These are phyloP conservation scores for Coemansia asiatica DNA, from an alignment of 192 early-diverging fungal species.

Conservation along the genomic window DNA sequence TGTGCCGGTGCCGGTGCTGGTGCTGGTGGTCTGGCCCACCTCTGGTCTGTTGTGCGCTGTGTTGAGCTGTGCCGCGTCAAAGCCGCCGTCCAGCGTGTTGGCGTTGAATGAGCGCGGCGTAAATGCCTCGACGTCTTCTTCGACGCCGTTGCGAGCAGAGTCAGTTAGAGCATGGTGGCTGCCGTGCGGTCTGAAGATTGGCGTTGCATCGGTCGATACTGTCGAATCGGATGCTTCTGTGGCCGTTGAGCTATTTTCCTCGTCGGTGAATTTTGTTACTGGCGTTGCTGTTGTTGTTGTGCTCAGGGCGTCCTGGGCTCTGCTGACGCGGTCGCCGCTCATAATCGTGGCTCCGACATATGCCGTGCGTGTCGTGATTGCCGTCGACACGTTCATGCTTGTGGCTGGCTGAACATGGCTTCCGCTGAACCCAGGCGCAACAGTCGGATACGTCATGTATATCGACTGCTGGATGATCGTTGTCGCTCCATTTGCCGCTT, in stretches of 20 bases:
- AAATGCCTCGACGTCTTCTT: background rate
- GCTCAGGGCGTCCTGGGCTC: no score
- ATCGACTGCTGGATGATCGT: no score
- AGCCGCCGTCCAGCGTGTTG: background rate
- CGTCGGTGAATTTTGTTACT: background rate
- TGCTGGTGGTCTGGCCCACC: background rate
- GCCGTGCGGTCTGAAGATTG: background rate
- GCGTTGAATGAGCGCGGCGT: constrained; percentile 8
- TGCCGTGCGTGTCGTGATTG: background rate
- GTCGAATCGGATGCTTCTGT: no score
- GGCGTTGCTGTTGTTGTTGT: no score
- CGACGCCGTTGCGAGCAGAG: background rate
- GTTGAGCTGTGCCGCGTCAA: background rate
- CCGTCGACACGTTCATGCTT: no score
- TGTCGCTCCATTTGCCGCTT: no score
- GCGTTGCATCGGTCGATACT: background rate
- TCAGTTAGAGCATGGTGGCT: background rate
- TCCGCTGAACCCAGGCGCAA: no score
- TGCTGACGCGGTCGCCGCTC: background rate
- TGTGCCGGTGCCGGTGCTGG: background rate
- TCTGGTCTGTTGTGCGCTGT: constrained; percentile 1
- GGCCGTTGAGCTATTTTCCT: background rate
- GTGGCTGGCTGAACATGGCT: no score
- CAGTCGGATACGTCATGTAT: no score
- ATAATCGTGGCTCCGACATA: background rate